Conservation (phyloP, 768 basidiomycete species). For the Suillus hirtellus region DNA sequence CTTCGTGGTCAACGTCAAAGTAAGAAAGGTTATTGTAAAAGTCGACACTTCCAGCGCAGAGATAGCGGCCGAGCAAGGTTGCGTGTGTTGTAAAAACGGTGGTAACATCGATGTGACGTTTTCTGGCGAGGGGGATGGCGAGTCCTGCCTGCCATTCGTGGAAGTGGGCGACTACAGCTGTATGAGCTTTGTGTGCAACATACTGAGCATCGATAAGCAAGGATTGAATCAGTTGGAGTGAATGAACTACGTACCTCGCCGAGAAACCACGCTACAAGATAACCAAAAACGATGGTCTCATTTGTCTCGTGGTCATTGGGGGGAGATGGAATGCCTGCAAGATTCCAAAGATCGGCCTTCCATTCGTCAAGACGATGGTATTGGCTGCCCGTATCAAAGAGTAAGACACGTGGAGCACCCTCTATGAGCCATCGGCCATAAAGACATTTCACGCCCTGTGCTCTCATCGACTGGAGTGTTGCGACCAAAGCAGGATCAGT, state of each 20-base stretch:
- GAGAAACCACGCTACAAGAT: conserved; percentile 99
- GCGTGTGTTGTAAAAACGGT: conserved; percentile 99
- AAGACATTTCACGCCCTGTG: conserved; percentile 88
- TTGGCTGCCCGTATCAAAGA: conserved; percentile 92
- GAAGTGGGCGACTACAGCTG: conserved; percentile 95
- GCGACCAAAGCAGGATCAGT: conserved; percentile 74
- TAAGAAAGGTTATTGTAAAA: conserved; percentile 99
- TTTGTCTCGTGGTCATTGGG: conserved; percentile 98
- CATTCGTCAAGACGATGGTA: conserved; percentile 93
- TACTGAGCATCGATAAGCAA: conserved; percentile 49
- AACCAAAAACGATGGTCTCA: conserved; percentile 96
- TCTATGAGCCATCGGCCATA: conserved; percentile 99
- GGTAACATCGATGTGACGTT: conserved; percentile 96
- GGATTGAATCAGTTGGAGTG: conserved; percentile 12
- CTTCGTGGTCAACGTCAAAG: conserved; percentile 99
- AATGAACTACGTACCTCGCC: conserved; percentile 71
- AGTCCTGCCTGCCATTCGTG: conserved; percentile 99
- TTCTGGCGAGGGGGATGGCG: conserved; percentile 91
- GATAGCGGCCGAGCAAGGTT: conserved; percentile 95
- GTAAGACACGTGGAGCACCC: conserved; percentile 89
- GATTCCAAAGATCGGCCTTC: conserved; percentile 98
- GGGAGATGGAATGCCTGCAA: conserved; percentile 96
- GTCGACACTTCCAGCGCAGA: conserved; percentile 97
- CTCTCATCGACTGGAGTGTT: conserved; percentile 79
- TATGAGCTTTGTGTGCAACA: conserved; percentile 73